These are phyloP conservation scores for Mortierella claussenii DNA, from an alignment of 192 early-diverging fungal genomes.

Conservation along the genomic window DNA sequence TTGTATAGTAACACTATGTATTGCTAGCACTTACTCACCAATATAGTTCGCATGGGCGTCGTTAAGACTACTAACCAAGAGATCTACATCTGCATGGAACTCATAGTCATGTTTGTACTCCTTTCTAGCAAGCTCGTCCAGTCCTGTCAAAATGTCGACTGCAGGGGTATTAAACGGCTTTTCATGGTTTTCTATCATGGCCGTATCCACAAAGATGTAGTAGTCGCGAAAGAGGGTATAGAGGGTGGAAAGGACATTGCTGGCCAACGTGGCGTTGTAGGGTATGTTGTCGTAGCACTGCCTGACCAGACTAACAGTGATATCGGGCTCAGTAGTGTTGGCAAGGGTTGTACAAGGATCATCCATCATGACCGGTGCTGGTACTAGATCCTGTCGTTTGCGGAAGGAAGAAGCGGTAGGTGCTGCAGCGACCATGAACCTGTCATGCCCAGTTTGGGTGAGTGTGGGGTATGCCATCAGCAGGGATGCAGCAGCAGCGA, in stretches of 20 bases:
- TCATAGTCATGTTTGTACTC: constrained; percentile 20
- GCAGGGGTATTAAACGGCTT: constrained; percentile 41
- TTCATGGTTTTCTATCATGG: constrained; percentile 14
- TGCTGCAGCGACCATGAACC: too few relatives aligned
- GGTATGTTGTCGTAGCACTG: constrained; percentile 29
- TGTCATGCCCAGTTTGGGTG: too few relatives aligned
- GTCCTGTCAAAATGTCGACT: constrained; percentile 18
- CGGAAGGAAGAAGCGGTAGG: too few relatives aligned
- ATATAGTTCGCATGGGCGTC: constrained; percentile 50
- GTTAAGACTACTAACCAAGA: constrained; percentile 26
- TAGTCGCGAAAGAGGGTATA: constrained; percentile 31
- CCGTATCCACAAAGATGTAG: constrained; percentile 44
- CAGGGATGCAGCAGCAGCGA: too few relatives aligned
- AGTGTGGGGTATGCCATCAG: too few relatives aligned
- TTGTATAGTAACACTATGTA: too few relatives aligned
- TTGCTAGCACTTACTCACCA: constrained; percentile 21
- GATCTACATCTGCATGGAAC: constrained; percentile 29
- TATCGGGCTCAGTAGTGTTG: constrained; percentile 10
- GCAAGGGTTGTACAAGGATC: constrained; percentile 27
- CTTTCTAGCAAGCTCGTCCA: constrained; percentile 18
- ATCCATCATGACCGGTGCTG: too few relatives aligned
- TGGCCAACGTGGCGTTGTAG: constrained; percentile 27
- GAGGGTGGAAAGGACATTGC: constrained; percentile 24
- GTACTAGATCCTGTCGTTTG: too few relatives aligned
- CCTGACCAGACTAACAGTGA: constrained; percentile 14